phyloP scores from a whole-genome alignment of 176 grass and related monocot genomes.

The Juncus effusus region DNA sequence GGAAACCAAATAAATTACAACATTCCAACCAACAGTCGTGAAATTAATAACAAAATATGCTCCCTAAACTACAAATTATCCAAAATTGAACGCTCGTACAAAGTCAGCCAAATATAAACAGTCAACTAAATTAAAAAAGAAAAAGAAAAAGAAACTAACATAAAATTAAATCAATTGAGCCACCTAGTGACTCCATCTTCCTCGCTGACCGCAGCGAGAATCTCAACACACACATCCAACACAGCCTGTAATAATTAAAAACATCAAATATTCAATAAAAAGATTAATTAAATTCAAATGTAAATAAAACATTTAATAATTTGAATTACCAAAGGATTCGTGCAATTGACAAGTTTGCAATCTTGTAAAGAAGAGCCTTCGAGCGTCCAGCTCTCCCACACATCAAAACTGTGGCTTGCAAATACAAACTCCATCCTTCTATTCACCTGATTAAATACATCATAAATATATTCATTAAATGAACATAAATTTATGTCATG shows the following conservation, averaged over 20 bases:
- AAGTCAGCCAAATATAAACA: slow-evolving; percentile 17
- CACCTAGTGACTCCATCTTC: slow-evolving; percentile 81
- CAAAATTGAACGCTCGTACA: slow-evolving; percentile 27
- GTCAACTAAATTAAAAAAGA: neutral
- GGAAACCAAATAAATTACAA: slow-evolving; percentile 29
- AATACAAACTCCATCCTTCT: slow-evolving; percentile 92
- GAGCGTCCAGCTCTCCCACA: slow-evolving; percentile 85
- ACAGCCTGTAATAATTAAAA: slow-evolving; percentile 39
- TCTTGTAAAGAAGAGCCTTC: slow-evolving; percentile 61
- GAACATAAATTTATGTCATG: no score
- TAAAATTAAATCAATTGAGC: slow-evolving; percentile 44
- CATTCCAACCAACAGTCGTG: slow-evolving; percentile 17
- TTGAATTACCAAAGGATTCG: slow-evolving; percentile 60
- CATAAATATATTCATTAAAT: neutral
- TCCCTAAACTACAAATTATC: slow-evolving; percentile 10
- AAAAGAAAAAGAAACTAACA: slow-evolving; percentile 6
- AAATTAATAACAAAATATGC: slow-evolving; percentile 1
- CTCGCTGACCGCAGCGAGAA: slow-evolving; percentile 67
- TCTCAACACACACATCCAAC: slow-evolving; percentile 70
- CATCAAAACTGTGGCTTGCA: slow-evolving; percentile 86
- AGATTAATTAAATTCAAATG: slow-evolving; percentile 11
- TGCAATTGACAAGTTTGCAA: slow-evolving; percentile 77
- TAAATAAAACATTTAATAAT: slow-evolving; percentile 13
- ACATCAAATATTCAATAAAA: neutral
- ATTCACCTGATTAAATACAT: slow-evolving; percentile 56